Evolutionary conservation across 768 basidiomycete genomes (phyloP), one percentile per base, ranked within the genome.

Genomic region (Tricholoma sp.): DNA sequence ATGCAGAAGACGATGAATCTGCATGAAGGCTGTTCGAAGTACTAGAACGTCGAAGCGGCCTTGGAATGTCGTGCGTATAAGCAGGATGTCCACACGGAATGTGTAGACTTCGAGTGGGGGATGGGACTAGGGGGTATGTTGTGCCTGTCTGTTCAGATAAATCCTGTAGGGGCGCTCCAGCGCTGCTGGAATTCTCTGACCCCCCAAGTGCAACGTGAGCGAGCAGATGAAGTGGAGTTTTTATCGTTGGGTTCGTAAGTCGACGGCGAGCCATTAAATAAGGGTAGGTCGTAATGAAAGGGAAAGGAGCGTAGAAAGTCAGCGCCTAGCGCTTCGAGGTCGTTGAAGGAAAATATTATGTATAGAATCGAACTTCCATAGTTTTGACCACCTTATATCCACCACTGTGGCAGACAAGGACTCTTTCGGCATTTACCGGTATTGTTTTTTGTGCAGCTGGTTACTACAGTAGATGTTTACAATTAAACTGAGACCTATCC

Each of bases 211-310:
- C 70, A 58, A 74, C 67, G 41, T 66, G 65, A 63, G 72, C 73
- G 44, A 76, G 68, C 60, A 72, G 68, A 54, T 69, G 72, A 61
- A 76, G 71, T 54, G 74, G 70, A 53, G 65, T 68, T 52, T 59
- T 42, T 55, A 57, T 57, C 54, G 55, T 61, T 60, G 65, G 53
- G 54, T 48, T 53, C 60, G 50, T 54, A 58, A 56, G 59, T 57
- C 52, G 50, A 31, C 17, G 58, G 54, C 63, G 68, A 68, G 71
- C 73, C 54, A 72, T 63, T 59, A 61, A 65, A 52, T 58, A 61
- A 56, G 63, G 60, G 57, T 58, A 59, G 63, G 62, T 60, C 61
- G 55, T 56, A 56, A 65, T 53, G 63, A 59, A 53, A 61, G 50
- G 53, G 58, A 59, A 57, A 61, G 44, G 52, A 55, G 56, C 59